phyloP scores from a whole-genome alignment of 2,329 filamentous ascomycete species.

The Mycosphaerella sp. region DNA sequence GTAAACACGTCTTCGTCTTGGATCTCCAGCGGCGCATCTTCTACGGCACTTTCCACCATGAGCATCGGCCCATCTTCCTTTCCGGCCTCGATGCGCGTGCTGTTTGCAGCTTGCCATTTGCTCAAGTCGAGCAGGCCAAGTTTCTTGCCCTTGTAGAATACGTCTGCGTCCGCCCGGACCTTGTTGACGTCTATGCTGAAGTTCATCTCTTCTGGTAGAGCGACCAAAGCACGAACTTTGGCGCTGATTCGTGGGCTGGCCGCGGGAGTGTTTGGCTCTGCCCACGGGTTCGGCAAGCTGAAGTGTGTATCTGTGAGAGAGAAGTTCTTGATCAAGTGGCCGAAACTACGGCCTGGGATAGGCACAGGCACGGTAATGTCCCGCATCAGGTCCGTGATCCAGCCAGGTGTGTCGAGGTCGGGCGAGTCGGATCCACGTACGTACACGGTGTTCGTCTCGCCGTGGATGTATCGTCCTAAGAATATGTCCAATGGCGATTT shows the following conservation, averaged over 20 bases:
- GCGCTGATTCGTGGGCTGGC: slow-evolving; percentile 75
- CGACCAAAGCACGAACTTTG: slow-evolving; percentile 70
- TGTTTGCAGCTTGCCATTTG: slow-evolving; percentile 80
- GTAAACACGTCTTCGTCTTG: slow-evolving; percentile 73
- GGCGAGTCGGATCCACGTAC: slow-evolving; percentile 68
- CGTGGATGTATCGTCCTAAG: slow-evolving; percentile 73
- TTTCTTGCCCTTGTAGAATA: slow-evolving; percentile 70
- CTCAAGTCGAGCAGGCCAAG: slow-evolving; percentile 73
- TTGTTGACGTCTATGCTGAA: slow-evolving; percentile 71
- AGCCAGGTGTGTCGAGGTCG: slow-evolving; percentile 63
- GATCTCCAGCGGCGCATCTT: slow-evolving; percentile 74
- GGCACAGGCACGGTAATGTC: slow-evolving; percentile 78
- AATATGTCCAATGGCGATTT: slow-evolving; percentile 80
- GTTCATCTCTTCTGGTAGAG: slow-evolving; percentile 77
- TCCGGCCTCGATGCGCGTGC: slow-evolving; percentile 56
- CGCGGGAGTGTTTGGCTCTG: slow-evolving; percentile 66
- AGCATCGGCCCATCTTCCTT: slow-evolving; percentile 56
- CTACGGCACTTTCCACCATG: slow-evolving; percentile 67
- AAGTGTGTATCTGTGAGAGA: slow-evolving; percentile 81
- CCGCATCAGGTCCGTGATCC: slow-evolving; percentile 73
- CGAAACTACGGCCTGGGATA: slow-evolving; percentile 74
- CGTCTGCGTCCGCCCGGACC: slow-evolving; percentile 70
- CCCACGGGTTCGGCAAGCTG: slow-evolving; percentile 70
- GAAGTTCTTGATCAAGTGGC: slow-evolving; percentile 80
- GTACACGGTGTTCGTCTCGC: slow-evolving; percentile 70